Conservation (phyloP, 2,329 filamentous ascomycete genomes). For the Aspergillus sojae region DNA sequence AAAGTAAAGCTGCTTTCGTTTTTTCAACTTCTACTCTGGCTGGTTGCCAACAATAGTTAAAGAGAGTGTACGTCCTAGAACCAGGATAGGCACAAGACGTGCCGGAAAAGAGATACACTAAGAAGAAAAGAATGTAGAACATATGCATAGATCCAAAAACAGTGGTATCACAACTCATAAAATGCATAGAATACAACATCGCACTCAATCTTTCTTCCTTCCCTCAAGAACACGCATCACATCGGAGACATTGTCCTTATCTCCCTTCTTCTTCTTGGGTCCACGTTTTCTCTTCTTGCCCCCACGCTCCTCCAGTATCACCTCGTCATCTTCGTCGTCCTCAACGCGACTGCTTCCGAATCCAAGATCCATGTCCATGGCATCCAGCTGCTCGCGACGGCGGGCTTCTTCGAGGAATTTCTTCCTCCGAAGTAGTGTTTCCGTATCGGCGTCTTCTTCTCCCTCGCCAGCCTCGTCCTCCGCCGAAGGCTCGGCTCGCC, state of each 20-base stretch:
- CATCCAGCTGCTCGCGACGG: slow-evolving; percentile 70
- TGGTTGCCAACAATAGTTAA: too few species aligned
- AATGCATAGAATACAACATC: background rate
- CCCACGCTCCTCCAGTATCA: slow-evolving; percentile 52
- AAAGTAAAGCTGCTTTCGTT: too few species aligned
- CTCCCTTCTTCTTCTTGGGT: slow-evolving; percentile 55
- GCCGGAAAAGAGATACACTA: background rate
- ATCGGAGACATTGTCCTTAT: slow-evolving; percentile 71
- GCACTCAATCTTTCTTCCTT: slow-evolving; percentile 47
- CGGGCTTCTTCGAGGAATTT: slow-evolving; percentile 69
- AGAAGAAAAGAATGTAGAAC: background rate
- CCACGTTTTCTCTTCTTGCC: slow-evolving; percentile 56
- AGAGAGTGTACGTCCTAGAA: background rate
- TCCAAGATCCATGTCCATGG: slow-evolving; percentile 90
- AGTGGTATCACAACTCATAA: slow-evolving; percentile 2
- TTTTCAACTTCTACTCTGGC: too few species aligned
- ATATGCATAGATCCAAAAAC: slow-evolving; percentile 1
- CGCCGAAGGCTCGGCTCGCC: slow-evolving; percentile 46
- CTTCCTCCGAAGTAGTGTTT: slow-evolving; percentile 69
- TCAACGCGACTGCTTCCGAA: slow-evolving; percentile 87
- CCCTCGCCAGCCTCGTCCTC: slow-evolving; percentile 43
- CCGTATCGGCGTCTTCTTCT: slow-evolving; percentile 57
- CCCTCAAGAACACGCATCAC: slow-evolving; percentile 77
- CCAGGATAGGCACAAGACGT: background rate
- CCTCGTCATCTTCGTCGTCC: slow-evolving; percentile 77